These are phyloP conservation scores for Ophiostoma triangulosporum DNA, from an alignment of 2,329 filamentous ascomycete species.

Conservation along the genomic window DNA sequence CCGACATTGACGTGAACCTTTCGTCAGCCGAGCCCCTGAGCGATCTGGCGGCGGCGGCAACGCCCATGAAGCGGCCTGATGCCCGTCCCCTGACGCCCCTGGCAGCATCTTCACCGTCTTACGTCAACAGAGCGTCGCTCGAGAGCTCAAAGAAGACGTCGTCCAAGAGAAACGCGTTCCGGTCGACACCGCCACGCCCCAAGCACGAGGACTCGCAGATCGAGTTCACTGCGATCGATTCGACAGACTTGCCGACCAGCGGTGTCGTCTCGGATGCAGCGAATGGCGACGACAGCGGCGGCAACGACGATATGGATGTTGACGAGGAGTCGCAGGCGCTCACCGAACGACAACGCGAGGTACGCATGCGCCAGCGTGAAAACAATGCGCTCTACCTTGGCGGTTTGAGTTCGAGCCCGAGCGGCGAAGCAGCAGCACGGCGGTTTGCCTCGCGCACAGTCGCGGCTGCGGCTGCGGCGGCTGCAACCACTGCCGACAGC, in stretches of 20 bases:
- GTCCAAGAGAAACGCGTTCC: conserved; percentile 13
- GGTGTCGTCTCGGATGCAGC: conserved; percentile 16
- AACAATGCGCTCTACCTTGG: conserved; percentile 54
- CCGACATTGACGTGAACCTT: conserved; percentile 25
- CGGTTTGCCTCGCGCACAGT: not conserved
- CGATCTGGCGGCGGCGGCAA: conserved; percentile 10
- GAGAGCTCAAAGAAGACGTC: not conserved
- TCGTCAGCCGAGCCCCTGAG: conserved; percentile 17
- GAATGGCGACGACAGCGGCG: not conserved
- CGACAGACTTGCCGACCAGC: conserved; percentile 24
- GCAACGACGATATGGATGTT: not conserved
- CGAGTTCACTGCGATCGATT: conserved; percentile 56
- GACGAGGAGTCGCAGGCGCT: conserved; percentile 53
- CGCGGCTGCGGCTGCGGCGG: not conserved
- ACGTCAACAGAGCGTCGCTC: conserved; percentile 1
- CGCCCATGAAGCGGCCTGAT: conserved; percentile 16
- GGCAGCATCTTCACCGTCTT: conserved; percentile 4
- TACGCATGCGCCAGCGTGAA: conserved; percentile 58
- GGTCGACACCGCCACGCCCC: conserved; percentile 31
- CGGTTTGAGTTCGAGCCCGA: conserved; percentile 42
- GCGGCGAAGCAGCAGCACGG: not conserved
- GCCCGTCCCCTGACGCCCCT: conserved; percentile 3
- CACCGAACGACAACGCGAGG: conserved; percentile 68
- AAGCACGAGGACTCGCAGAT: conserved; percentile 76
- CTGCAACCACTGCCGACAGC: not conserved